Base-by-base conservation (phyloP, 805 yeast genomes). In the Candida railenensis region DNA sequence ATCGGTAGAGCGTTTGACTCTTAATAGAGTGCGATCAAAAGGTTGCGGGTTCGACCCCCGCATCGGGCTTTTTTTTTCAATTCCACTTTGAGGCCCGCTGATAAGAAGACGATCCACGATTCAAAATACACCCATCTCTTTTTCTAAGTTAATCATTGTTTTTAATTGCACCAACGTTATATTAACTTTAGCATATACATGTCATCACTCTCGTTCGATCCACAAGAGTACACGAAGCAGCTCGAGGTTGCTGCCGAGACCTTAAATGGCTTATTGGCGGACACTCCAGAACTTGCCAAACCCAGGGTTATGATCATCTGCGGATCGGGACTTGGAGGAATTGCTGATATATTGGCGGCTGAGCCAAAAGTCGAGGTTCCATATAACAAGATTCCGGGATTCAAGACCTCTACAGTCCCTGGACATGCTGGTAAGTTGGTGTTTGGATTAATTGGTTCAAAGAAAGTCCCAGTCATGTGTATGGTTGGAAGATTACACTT, bases 401-500 rank as follows among this genome's bases (percentile, higher is more conserved):
- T 92, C 65, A 78, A 78, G 58, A 57, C 67, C 0, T 85, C 96
- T 1, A 91, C 97, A 0, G 97, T 92, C 1, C 81, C 83, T 9
- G 99, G 99, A 0, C 99, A 92, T 61, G 83, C 81, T 5, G 98
- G 98, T 0, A 78, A 82, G 53, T 73, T 92, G 16, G 71, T 90
- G 3, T 85, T 89, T 64, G 98, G 98, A 1, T 64, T 64, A 14
- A 82, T 92, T 48, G 91, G 92, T 3, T 53, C 53, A 47, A 81
- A 82, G 37, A 73, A 73, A 34, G 87, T 85, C 1, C 92, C 96
- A 0, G 95, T 91, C 0, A 80, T 91, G 61, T 83, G 96, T 55
- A 90, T 92, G 96, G 90, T 88, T 50, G 99, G 99, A 4, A 75
- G 99, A 53, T 71, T 92, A 47, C 98, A 91, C 51, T 85, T 84